A percentile compares a stretch with the other conserved stretches of the same genome.
These are phyloP conservation scores for Aureobasidium vineae DNA, from an alignment of 2,329 filamentous ascomycete genomes.

Conservation along the genomic window DNA sequence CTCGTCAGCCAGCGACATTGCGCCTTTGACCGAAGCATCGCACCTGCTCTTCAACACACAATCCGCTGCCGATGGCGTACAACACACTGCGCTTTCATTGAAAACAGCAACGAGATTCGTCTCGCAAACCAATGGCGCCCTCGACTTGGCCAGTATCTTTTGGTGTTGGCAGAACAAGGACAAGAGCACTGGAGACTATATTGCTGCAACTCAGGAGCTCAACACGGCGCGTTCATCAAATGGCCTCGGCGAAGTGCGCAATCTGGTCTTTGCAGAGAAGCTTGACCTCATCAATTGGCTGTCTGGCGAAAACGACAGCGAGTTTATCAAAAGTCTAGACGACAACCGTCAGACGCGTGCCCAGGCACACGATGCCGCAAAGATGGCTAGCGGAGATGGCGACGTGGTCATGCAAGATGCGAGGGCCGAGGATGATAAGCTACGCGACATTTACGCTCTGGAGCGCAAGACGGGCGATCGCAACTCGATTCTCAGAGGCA, in stretches of 20 bases:
- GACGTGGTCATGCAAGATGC: constrained; percentile 44
- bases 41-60: constrained; percentile 51
- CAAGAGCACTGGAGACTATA: constrained; percentile 85
- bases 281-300: constrained; percentile 92
- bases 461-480: constrained; percentile 91
- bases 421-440: constrained; percentile 66
- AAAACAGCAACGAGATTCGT: constrained; percentile 76
- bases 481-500: constrained; percentile 80
- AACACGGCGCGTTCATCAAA: constrained; percentile 66
- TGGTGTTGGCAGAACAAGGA: constrained; percentile 96
- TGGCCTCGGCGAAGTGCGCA: constrained; percentile 71
- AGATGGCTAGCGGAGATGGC: constrained; percentile 36
- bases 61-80: constrained; percentile 41
- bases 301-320: constrained; percentile 76
- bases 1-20: constrained; percentile 58
- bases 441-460: constrained; percentile 85
- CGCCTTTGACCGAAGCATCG: constrained; percentile 70
- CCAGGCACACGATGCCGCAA: constrained; percentile 52
- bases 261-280: constrained; percentile 86
- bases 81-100: constrained; percentile 54
- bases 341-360: constrained; percentile 57
- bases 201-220: constrained; percentile 73
- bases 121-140: constrained; percentile 56
- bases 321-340: constrained; percentile 84
- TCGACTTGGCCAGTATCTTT: constrained; percentile 91